Evolutionary conservation across 208 protist genomes (phyloP).

Genomic region (Trypanosoma brucei): DNA sequence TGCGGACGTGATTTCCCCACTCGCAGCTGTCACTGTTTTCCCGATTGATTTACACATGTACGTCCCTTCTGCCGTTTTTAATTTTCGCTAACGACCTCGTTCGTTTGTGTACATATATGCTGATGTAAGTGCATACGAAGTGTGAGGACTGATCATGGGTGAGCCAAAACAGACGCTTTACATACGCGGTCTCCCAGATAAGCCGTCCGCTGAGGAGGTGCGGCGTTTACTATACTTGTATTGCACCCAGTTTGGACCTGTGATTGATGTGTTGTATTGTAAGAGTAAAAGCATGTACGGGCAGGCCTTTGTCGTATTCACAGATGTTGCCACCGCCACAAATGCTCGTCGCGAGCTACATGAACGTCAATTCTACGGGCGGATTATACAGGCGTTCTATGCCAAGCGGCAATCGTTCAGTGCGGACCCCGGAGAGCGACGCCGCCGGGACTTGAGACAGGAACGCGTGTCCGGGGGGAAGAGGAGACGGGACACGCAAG

Average conservation of each 20-base stretch:
- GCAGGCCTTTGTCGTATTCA: conserved; percentile 85
- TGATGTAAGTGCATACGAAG: neutral
- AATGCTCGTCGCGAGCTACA: conserved; percentile 58
- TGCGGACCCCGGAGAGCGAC: conserved; percentile 56
- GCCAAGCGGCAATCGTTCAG: conserved; percentile 70
- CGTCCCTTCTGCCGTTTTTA: no score
- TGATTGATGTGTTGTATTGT: conserved; percentile 58
- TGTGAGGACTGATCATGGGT: conserved; percentile 32
- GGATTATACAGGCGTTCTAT: conserved; percentile 73
- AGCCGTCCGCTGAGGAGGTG: conserved; percentile 67
- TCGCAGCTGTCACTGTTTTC: no score
- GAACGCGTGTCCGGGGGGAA: conserved; percentile 20
- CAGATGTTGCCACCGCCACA: conserved; percentile 78
- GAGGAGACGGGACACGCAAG: conserved; percentile 9
- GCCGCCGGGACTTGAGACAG: conserved; percentile 43
- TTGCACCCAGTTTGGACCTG: conserved; percentile 84
- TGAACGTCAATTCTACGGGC: conserved; percentile 67
- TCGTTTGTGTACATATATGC: no score
- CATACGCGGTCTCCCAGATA: conserved; percentile 79
- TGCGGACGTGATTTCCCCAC: no score
- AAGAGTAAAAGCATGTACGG: conserved; percentile 66
- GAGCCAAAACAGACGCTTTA: conserved; percentile 85
- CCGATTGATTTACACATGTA: no score
- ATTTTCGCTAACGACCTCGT: no score
- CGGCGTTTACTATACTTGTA: conserved; percentile 72